phyloP scores from a whole-genome alignment of 768 basidiomycete species.

The Pluteus cervinus region DNA sequence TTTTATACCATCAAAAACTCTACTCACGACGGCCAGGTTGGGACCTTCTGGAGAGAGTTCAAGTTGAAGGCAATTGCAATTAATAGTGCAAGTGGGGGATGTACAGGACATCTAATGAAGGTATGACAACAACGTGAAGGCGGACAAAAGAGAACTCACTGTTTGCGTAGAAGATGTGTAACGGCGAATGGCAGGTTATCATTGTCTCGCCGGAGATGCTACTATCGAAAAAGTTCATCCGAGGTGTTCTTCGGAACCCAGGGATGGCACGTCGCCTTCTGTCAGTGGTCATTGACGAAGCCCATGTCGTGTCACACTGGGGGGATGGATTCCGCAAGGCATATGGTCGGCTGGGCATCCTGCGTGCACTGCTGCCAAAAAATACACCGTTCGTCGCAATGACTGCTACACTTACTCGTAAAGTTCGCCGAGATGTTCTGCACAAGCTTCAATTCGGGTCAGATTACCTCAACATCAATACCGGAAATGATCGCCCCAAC shows the following conservation, averaged over 20 bases:
- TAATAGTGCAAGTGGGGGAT: slow-evolving; percentile 23
- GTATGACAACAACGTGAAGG: slow-evolving; percentile 12
- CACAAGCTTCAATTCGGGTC: slow-evolving; percentile 18
- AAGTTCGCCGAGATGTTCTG: slow-evolving; percentile 20
- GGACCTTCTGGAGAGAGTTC: slow-evolving; percentile 25
- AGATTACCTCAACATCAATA: slow-evolving; percentile 13
- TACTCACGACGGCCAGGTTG: slow-evolving; percentile 16
- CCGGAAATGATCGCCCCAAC: slow-evolving; percentile 28
- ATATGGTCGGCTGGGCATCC: slow-evolving; percentile 19
- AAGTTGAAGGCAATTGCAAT: slow-evolving; percentile 22
- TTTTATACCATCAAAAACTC: not conserved
- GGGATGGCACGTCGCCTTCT: slow-evolving; percentile 14
- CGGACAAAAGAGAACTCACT: not conserved
- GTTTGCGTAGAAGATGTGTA: slow-evolving; percentile 13
- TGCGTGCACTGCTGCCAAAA: slow-evolving; percentile 23
- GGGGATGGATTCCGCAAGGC: slow-evolving; percentile 26
- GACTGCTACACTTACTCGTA: slow-evolving; percentile 24
- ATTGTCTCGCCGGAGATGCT: slow-evolving; percentile 29
- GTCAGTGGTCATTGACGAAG: slow-evolving; percentile 27
- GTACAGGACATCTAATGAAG: slow-evolving; percentile 16
- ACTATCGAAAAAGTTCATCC: slow-evolving; percentile 18
- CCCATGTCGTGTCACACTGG: slow-evolving; percentile 32
- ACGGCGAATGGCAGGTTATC: slow-evolving; percentile 21
- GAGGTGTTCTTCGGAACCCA: slow-evolving; percentile 16
- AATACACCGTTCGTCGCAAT: slow-evolving; percentile 23